phyloP scores from a whole-genome alignment of 306 rosid genomes.

The Quercus engelmannii region DNA sequence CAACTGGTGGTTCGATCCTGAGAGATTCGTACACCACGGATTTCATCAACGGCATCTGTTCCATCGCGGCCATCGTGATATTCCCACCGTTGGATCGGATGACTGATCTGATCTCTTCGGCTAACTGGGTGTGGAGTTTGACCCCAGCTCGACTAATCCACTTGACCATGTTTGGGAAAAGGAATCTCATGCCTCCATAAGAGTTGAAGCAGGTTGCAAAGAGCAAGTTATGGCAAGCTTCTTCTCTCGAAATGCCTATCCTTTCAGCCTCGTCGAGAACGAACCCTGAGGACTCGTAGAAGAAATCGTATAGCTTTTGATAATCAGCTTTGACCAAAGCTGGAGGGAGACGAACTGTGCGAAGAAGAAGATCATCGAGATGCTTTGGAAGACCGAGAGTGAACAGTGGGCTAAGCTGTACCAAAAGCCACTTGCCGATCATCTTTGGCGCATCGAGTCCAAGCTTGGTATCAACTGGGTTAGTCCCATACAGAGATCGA shows the following conservation, averaged over 20 bases:
- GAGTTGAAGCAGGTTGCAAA: slow-evolving; percentile 90
- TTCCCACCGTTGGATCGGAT: slow-evolving; percentile 56
- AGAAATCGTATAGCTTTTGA: slow-evolving; percentile 64
- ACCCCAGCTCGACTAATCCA: slow-evolving; percentile 64
- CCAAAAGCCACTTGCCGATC: slow-evolving; percentile 54
- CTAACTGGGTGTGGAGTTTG: slow-evolving; percentile 52
- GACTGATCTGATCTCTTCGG: slow-evolving; percentile 60
- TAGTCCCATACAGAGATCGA: slow-evolving; percentile 39
- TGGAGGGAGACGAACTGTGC: slow-evolving; percentile 59
- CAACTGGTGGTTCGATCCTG: slow-evolving; percentile 86
- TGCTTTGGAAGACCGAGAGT: slow-evolving; percentile 65
- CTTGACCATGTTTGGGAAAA: slow-evolving; percentile 61
- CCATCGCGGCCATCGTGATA: slow-evolving; percentile 69
- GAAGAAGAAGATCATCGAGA: slow-evolving; percentile 56
- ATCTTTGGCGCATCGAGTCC: slow-evolving; percentile 64
- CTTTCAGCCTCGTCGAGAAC: slow-evolving; percentile 70
- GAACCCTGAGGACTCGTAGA: slow-evolving; percentile 44
- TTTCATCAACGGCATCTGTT: slow-evolving; percentile 75
- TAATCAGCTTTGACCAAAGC: slow-evolving; percentile 57
- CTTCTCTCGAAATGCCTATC: slow-evolving; percentile 67
- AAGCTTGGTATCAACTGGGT: slow-evolving; percentile 52
- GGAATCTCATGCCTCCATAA: slow-evolving; percentile 69
- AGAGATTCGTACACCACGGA: slow-evolving; percentile 74
- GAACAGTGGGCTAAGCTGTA: slow-evolving; percentile 59
- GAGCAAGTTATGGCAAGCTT: slow-evolving; percentile 81